Evolutionary conservation across 495 filamentous ascomycete genomes (phyloP).

Genomic region (Astrocystis sublimbata): DNA sequence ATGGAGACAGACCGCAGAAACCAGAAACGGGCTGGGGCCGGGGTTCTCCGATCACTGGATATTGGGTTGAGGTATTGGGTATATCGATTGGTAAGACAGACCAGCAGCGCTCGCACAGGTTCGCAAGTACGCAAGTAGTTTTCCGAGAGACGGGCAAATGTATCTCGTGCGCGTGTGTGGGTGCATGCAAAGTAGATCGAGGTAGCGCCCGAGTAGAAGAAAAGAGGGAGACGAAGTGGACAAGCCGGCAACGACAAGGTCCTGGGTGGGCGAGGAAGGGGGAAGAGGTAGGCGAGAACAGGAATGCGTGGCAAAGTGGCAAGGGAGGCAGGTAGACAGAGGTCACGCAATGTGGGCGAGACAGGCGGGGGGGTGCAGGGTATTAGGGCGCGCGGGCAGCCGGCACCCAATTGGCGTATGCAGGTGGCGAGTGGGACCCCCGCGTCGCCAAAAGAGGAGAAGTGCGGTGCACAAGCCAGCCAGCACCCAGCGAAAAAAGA

Average conservation of each 20-base stretch:
- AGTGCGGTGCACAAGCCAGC: neutral
- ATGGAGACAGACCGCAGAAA: slow-evolving; percentile 5
- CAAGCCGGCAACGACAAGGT: slow-evolving; percentile 22
- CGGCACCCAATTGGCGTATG: too few relatives aligned
- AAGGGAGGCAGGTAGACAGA: slow-evolving; percentile 10
- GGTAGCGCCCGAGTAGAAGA: slow-evolving; percentile 19
- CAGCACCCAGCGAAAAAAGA: neutral
- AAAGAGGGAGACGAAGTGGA: slow-evolving; percentile 21
- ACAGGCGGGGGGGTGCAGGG: slow-evolving; percentile 9
- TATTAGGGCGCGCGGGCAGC: neutral
- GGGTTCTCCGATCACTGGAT: neutral
- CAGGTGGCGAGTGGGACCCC: neutral
- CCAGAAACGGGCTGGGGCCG: too few relatives aligned
- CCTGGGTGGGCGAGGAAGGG: slow-evolving; percentile 11
- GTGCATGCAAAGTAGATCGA: slow-evolving; percentile 26
- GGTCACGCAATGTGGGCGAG: slow-evolving; percentile 7
- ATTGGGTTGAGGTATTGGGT: neutral
- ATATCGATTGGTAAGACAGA: slow-evolving; percentile 14
- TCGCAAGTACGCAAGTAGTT: slow-evolving; percentile 10
- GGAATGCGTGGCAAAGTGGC: too few relatives aligned
- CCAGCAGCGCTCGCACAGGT: neutral
- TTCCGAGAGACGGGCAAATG: slow-evolving; percentile 7
- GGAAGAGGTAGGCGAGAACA: slow-evolving; percentile 14
- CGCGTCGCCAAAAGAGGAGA: neutral
- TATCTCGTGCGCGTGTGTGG: slow-evolving; percentile 14